Evolutionary conservation across 139 green algal genomes (phyloP), one percentile per base, ranked within the genome.

Genomic region (Nannochloris sp.): DNA sequence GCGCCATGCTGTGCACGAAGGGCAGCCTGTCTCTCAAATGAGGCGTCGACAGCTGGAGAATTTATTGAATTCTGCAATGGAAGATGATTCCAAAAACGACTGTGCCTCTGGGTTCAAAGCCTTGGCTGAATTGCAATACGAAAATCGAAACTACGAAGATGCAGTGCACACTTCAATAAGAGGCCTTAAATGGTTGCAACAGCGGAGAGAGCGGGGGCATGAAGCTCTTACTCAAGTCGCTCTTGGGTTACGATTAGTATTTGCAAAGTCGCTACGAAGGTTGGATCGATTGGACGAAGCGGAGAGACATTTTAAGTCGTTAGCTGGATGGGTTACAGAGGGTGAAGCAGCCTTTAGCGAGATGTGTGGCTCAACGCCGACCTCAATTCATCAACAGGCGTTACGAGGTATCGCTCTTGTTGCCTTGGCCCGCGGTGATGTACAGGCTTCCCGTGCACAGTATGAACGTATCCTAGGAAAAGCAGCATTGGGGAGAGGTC

Each of bases 401-500:
- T 56, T 86, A 68, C 62, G 80, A 4, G 80, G 80, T 46, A 72
- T 86, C 7, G 80, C 77, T 27, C 76, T 78, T 32, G 55, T 83
- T 19, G 63, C 15, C 23, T 57, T 87, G 53, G 79, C 68, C 35
- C 72, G 74, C n/a, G 83, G 83, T n/a, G 75, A 89, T 67, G 34
- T 46, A 15, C 5, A 31, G 1, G 45, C 37, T 23, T 76, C 80
- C 27, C 74, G 77, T 48, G 68, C 79, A n/a, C 76, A 83, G 61
- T 91, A 90, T 46, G 87, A 91, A 53, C 77, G 76, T 55, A 83
- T 91, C 38, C 81, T 95, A 60, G 83, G 82, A 24, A 82, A 82
- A 56, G 73, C 77, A 7, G 71, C 80, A 23, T 70, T 86, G 42
- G 80, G 80, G 3, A 68, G 71, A 3, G 80, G 80, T 2, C 72